Conservation (phyloP, 176 grass and related monocot genomes). For the Echinochloa phyllopogon region DNA sequence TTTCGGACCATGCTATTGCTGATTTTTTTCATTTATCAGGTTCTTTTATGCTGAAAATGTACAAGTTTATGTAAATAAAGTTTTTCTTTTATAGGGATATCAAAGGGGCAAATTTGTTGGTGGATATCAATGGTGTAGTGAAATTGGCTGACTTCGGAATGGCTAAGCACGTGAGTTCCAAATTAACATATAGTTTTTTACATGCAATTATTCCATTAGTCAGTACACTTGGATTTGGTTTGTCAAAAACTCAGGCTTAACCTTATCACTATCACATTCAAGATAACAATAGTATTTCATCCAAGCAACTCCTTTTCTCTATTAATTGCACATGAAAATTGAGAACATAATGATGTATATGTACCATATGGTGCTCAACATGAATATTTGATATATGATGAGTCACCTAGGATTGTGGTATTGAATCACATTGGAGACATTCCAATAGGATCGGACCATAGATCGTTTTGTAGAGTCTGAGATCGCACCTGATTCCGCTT, state of each 20-base stretch:
- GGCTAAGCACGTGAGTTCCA: constrained; percentile 93
- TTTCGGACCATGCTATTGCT: background rate
- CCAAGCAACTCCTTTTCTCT: constrained; percentile 1
- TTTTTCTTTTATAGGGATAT: constrained; percentile 84
- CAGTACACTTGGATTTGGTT: background rate
- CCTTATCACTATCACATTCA: background rate
- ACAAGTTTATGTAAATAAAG: constrained; percentile 16
- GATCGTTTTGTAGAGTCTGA: background rate
- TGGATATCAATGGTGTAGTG: constrained; percentile 92
- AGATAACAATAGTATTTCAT: constrained; percentile 37
- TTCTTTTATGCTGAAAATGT: constrained; percentile 42
- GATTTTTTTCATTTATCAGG: background rate
- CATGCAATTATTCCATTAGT: constrained; percentile 17
- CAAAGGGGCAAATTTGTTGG: constrained; percentile 98
- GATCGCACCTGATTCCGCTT: background rate
- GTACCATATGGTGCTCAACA: constrained; percentile 12
- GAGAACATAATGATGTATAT: background rate
- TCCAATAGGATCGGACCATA: background rate
- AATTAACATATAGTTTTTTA: constrained; percentile 12
- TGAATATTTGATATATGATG: constrained; percentile 21
- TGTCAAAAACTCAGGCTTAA: constrained; percentile 6
- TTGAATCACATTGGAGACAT: background rate
- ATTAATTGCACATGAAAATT: constrained; percentile 1
- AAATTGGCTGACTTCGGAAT: constrained; percentile 99
- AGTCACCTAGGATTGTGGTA: background rate